These are phyloP conservation scores for Arabidopsis suecica DNA, from an alignment of 345 rosid genomes.

Conservation along the genomic window DNA sequence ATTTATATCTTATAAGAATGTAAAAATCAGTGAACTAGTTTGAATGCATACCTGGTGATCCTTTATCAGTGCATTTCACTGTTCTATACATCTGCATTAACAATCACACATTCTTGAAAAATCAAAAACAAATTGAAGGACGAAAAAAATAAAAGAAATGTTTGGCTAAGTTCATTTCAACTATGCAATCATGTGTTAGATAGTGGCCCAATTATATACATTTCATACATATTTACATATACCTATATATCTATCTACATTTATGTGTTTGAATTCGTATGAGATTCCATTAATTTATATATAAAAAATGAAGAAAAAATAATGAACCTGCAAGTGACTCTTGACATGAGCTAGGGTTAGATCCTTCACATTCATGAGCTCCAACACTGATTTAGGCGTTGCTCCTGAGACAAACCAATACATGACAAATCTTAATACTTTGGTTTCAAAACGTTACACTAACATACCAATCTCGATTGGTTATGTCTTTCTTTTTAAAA, in stretches of 20 bases:
- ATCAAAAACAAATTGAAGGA: constrained; percentile 17
- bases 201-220: constrained; percentile 38
- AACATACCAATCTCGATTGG: constrained; percentile 5
- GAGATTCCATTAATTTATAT: background rate
- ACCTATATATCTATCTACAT: background rate
- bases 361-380: constrained; percentile 99
- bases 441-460: constrained; percentile 16
- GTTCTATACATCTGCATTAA: constrained; percentile 99
- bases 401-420: constrained; percentile 62
- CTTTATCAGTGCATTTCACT: constrained; percentile 94
- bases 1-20: constrained; percentile 37
- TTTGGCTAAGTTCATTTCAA: constrained; percentile 50
- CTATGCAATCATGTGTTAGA: constrained; percentile 33
- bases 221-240: constrained; percentile 11
- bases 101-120: constrained; percentile 40
- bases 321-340: constrained; percentile 96
- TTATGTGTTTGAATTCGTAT: constrained; percentile 4
- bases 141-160: constrained; percentile 42
- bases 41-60: constrained; percentile 64
- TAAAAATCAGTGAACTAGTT: constrained; percentile 29
- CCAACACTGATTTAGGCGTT: constrained; percentile 95
- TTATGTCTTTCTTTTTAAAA: background rate
- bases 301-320: background rate
- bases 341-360: constrained; percentile 99
- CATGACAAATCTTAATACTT: constrained; percentile 28